A percentile compares a stretch with the other conserved stretches of the same genome.
Evolutionary conservation across 2,329 filamentous ascomycete species (phyloP).

Genomic region (Xylariaceae sp.): DNA sequence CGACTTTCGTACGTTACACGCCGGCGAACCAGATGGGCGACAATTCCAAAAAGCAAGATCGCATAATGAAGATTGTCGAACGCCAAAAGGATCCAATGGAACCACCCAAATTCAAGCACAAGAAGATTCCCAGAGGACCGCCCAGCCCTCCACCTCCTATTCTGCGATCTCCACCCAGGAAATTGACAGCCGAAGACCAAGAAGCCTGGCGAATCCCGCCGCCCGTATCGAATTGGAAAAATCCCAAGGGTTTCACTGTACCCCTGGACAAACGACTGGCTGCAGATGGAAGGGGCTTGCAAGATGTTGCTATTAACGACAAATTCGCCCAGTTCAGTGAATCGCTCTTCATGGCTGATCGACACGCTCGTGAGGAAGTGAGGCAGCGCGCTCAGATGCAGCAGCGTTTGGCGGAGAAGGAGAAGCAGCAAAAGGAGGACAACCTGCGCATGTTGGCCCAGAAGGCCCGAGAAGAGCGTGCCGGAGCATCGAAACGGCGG

Average conservation of each 20-base stretch:
- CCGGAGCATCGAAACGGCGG: slow-evolving; percentile 49
- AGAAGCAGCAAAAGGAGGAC: slow-evolving; percentile 92
- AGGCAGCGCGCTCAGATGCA: slow-evolving; percentile 92
- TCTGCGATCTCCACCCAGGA: slow-evolving; percentile 91
- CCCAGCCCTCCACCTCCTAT: slow-evolving; percentile 90
- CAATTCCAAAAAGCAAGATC: slow-evolving; percentile 80
- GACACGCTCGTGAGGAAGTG: slow-evolving; percentile 93
- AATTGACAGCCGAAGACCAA: slow-evolving; percentile 94
- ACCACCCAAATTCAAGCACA: slow-evolving; percentile 97
- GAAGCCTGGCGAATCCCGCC: slow-evolving; percentile 90
- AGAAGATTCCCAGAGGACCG: slow-evolving; percentile 92
- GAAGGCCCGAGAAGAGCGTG: slow-evolving; percentile 83
- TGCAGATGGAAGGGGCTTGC: slow-evolving; percentile 85
- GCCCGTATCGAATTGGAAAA: slow-evolving; percentile 98
- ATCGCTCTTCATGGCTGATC: slow-evolving; percentile 88
- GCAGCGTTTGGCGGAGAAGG: slow-evolving; percentile 92
- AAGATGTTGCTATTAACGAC: slow-evolving; percentile 96
- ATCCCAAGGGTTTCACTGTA: slow-evolving; percentile 96
- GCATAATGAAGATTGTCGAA: slow-evolving; percentile 98
- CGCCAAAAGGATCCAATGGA: slow-evolving; percentile 88
- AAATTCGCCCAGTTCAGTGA: slow-evolving; percentile 97
- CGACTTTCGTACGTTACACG: slow-evolving; percentile 93
- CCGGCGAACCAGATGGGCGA: slow-evolving; percentile 96
- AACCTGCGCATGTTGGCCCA: slow-evolving; percentile 83
- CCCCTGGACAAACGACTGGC: slow-evolving; percentile 93